These are phyloP conservation scores for Circinella minor DNA, from an alignment of 371 early-diverging fungal genomes.

Conservation along the genomic window DNA sequence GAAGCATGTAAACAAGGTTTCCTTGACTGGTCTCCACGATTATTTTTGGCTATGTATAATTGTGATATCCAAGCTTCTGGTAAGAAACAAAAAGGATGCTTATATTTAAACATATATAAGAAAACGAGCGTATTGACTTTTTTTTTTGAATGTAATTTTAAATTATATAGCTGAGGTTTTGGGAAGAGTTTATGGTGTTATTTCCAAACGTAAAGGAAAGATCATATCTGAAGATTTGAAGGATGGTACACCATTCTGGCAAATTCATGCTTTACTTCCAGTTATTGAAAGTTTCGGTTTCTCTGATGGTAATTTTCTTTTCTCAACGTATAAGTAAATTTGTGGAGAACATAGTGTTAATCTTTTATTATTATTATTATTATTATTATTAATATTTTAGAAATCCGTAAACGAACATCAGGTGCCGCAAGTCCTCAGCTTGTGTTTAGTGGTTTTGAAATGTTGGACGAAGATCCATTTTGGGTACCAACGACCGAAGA, in stretches of 20 bases:
- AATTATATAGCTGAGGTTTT: slow-evolving; percentile 77
- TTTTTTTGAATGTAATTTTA: no score
- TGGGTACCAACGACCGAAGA: slow-evolving; percentile 98
- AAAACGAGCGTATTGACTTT: neutral
- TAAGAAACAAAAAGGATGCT: slow-evolving; percentile 18
- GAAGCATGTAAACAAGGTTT: slow-evolving; percentile 87
- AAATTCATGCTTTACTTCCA: slow-evolving; percentile 91
- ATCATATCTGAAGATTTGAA: slow-evolving; percentile 93
- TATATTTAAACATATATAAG: no score
- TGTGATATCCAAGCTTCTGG: slow-evolving; percentile 94
- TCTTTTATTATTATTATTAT: no score
- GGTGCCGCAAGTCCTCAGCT: slow-evolving; percentile 96
- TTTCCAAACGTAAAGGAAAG: slow-evolving; percentile 85
- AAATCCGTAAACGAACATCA: slow-evolving; percentile 91
- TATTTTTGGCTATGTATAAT: slow-evolving; percentile 93
- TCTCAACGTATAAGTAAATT: neutral
- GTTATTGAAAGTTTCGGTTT: slow-evolving; percentile 99
- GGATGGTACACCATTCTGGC: slow-evolving; percentile 95
- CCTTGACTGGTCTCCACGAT: slow-evolving; percentile 92
- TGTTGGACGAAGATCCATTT: slow-evolving; percentile 94
- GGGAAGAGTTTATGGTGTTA: slow-evolving; percentile 95
- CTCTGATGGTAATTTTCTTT: slow-evolving; percentile 75
- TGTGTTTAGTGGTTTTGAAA: slow-evolving; percentile 91
- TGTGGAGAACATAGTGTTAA: neutral
- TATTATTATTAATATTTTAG: slow-evolving; percentile 49